Conservation (phyloP, 2,329 filamentous ascomycete species). For the Leptographium procerum region DNA sequence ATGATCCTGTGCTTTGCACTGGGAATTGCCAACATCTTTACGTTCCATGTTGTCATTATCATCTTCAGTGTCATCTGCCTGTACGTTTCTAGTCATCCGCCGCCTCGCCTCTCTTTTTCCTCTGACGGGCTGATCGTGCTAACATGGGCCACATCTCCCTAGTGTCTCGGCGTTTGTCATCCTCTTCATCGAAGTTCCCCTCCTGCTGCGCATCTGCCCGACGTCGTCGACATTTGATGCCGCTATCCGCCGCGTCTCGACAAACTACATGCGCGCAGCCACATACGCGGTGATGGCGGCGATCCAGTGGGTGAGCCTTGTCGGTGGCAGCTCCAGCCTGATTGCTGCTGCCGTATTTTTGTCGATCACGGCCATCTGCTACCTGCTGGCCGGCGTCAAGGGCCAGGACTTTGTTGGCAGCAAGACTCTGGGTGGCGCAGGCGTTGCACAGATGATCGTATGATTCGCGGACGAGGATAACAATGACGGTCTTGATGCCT, state of each 20-base stretch:
- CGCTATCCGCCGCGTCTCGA: conserved; percentile 83
- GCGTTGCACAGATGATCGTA: conserved; percentile 97
- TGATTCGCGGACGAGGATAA: conserved; percentile 27
- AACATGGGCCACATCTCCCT: not conserved
- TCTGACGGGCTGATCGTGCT: not conserved
- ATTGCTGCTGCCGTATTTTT: conserved; percentile 81
- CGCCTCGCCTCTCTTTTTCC: not conserved
- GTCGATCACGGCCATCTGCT: conserved; percentile 66
- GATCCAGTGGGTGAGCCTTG: conserved; percentile 74
- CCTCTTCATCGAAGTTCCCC: conserved; percentile 80
- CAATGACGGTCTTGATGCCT: not conserved
- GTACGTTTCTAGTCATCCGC: conserved; percentile 26
- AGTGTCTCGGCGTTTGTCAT: conserved; percentile 63
- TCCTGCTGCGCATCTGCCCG: conserved; percentile 93
- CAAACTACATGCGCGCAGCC: conserved; percentile 90
- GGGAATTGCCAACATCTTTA: conserved; percentile 58
- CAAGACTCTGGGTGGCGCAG: conserved; percentile 90
- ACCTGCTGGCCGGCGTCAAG: conserved; percentile 66
- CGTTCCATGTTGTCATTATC: conserved; percentile 34
- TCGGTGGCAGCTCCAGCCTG: conserved; percentile 54
- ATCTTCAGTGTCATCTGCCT: conserved; percentile 41
- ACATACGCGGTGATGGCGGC: conserved; percentile 74
- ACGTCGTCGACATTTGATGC: conserved; percentile 82
- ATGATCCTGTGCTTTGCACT: conserved; percentile 62
- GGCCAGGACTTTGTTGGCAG: conserved; percentile 80